phyloP scores from a whole-genome alignment of 225 moss, liverwort and hornwort genomes.

The Pseudoscleropodium purum region DNA sequence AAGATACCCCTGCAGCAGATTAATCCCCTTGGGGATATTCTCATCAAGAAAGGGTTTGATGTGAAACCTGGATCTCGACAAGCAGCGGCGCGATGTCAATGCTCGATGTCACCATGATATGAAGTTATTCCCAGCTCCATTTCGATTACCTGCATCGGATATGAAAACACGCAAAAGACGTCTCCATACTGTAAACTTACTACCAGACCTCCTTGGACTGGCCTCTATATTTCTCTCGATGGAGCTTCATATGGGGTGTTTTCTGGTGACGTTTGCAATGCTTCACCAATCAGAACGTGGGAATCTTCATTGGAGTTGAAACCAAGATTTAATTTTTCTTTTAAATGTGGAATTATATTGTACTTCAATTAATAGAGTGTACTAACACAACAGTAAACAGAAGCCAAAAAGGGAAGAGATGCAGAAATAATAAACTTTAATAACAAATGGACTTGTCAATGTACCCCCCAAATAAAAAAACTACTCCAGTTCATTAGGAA shows the following conservation, averaged over 20 bases:
- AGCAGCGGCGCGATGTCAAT: too few species aligned
- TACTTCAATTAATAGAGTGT: background rate
- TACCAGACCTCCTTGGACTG: background rate
- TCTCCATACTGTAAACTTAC: background rate
- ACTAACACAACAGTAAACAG: background rate
- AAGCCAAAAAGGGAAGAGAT: too few species aligned
- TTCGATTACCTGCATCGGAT: background rate
- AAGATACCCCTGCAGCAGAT: too few species aligned
- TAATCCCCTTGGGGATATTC: background rate
- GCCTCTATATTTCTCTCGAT: background rate
- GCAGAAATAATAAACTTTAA: background rate
- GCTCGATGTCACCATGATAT: background rate
- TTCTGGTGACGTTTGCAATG: background rate
- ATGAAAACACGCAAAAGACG: background rate
- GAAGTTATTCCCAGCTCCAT: background rate
- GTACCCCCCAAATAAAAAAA: background rate
- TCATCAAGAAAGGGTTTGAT: background rate
- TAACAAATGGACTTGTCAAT: background rate
- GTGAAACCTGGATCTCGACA: background rate
- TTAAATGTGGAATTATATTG: background rate
- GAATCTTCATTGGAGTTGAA: background rate
- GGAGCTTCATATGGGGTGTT: background rate
- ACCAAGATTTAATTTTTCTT: background rate
- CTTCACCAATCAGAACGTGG: background rate
- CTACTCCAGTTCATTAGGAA: background rate